Base-by-base conservation (phyloP, 345 rosid genomes). In the Hevea brasiliensis region DNA sequence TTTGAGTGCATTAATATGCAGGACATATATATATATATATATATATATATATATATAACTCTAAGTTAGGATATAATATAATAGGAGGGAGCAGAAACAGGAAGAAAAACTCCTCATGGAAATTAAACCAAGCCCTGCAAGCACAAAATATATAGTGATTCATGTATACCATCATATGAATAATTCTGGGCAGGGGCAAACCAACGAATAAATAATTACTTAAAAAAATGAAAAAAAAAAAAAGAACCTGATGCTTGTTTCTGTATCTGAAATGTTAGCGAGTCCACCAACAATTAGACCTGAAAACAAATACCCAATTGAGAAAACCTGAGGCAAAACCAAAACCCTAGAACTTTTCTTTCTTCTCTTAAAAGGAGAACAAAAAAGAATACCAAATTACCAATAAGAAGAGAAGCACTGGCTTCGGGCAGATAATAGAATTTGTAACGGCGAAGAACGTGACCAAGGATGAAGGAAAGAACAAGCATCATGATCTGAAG, bases 401-500 rank as follows among this genome's bases (percentile, higher is more conserved):
- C 98, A 60, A 95, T 95, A 71, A 95, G 93, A 83, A 95, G 95
- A 60, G 99, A 95, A 86, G 94, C 97, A 81, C 97, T 89, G 84
- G 99, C 98, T 82, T 95, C 98, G 3, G 99, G 98, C 10, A 95
- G 92, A 73, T 92, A 95, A 84, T 95, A 91, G 87, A 95, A 87
- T 81, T 86, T 89, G 77, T 88, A 98, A 74, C 99, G 99, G 68
- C 98, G 97, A 47, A 95, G 99, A 61, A 95, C 98, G 68, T 91
- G 97, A 11, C 99, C 98, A 20, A 95, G 91, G 47, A 95, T 96
- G 81, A 95, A 95, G 72, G 98, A 95, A 78, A 92, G 98, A 61
- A 95, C 99, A 40, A 95, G 99, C 97, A 93, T 95, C 99, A 95
- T 92, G 87, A 95, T 93, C 93, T 95, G 99, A 55, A 95, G 96